These are phyloP conservation scores for Aspergillus hancockii DNA, from an alignment of 495 filamentous ascomycete genomes.

Conservation along the genomic window DNA sequence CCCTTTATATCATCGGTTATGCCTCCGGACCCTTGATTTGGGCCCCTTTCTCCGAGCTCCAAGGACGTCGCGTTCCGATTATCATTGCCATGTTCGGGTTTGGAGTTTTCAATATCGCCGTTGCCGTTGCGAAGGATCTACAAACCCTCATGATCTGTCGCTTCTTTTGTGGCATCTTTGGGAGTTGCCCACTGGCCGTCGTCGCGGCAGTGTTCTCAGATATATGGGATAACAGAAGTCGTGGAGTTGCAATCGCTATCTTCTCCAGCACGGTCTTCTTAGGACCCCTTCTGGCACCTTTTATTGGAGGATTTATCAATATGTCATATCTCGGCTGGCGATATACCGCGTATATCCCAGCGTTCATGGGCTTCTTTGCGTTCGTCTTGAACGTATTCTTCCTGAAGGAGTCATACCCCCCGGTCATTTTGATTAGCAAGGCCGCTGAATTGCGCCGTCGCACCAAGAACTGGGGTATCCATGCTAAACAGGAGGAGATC, in stretches of 20 bases:
- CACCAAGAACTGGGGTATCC: slow-evolving; percentile 91
- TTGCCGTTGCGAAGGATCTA: slow-evolving; percentile 62
- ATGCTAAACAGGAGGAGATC: slow-evolving; percentile 92
- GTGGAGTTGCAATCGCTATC: slow-evolving; percentile 67
- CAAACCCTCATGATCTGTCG: slow-evolving; percentile 67
- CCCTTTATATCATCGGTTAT: slow-evolving; percentile 59
- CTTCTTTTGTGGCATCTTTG: slow-evolving; percentile 69
- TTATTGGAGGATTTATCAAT: slow-evolving; percentile 75
- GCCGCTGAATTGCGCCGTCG: slow-evolving; percentile 76
- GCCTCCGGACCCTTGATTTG: slow-evolving; percentile 62
- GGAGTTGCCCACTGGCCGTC: slow-evolving; percentile 72
- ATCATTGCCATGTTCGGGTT: slow-evolving; percentile 52
- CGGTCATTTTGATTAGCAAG: slow-evolving; percentile 75
- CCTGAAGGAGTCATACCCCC: slow-evolving; percentile 83
- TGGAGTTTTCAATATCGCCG: slow-evolving; percentile 60
- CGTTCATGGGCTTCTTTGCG: slow-evolving; percentile 77
- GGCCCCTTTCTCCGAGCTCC: slow-evolving; percentile 67
- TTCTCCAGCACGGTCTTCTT: slow-evolving; percentile 86
- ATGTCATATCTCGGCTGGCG: slow-evolving; percentile 68
- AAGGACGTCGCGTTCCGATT: slow-evolving; percentile 58
- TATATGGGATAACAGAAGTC: slow-evolving; percentile 78
- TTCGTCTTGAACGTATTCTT: slow-evolving; percentile 72
- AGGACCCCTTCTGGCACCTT: slow-evolving; percentile 80
- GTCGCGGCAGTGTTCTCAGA: slow-evolving; percentile 89
- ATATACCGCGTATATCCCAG: slow-evolving; percentile 77